phyloP scores from a whole-genome alignment of 495 filamentous ascomycete species.

The Penicillium coffeae region DNA sequence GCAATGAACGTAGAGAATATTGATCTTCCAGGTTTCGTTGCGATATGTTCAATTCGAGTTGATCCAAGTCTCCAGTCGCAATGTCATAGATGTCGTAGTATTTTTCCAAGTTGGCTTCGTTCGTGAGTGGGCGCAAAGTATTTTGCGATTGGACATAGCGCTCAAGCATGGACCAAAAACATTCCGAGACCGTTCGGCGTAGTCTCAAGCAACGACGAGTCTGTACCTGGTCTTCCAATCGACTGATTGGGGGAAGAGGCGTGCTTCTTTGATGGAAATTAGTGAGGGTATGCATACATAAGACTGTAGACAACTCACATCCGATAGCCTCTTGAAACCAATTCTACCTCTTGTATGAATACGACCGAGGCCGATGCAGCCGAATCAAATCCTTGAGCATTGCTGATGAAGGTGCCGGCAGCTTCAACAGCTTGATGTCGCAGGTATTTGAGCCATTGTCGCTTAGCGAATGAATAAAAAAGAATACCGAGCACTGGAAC shows the following conservation, averaged over 20 bases:
- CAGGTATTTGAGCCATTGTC: slow-evolving; percentile 82
- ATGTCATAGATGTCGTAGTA: slow-evolving; percentile 93
- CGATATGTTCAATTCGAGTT: slow-evolving; percentile 57
- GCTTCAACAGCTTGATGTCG: slow-evolving; percentile 71
- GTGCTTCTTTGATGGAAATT: slow-evolving; percentile 56
- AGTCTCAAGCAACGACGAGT: slow-evolving; percentile 73
- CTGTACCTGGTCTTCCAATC: slow-evolving; percentile 75
- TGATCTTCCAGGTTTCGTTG: slow-evolving; percentile 64
- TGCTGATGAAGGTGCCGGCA: slow-evolving; percentile 67
- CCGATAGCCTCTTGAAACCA: slow-evolving; percentile 90
- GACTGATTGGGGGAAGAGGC: slow-evolving; percentile 77
- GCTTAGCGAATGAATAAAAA: slow-evolving; percentile 68
- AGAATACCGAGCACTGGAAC: slow-evolving; percentile 53
- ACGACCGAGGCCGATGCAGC: slow-evolving; percentile 74
- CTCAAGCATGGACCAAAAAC: slow-evolving; percentile 64
- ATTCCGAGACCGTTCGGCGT: slow-evolving; percentile 66
- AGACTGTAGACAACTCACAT: slow-evolving; percentile 52
- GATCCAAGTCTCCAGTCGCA: slow-evolving; percentile 68
- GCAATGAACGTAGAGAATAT: slow-evolving; percentile 75
- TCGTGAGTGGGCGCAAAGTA: slow-evolving; percentile 65
- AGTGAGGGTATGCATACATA: neutral
- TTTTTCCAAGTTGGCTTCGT: slow-evolving; percentile 77
- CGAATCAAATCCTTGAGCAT: slow-evolving; percentile 79
- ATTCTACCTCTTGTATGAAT: slow-evolving; percentile 92
- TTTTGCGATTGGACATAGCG: slow-evolving; percentile 64